Conservation (phyloP, 805 yeast genomes). For the Brettanomyces naardenensis region DNA sequence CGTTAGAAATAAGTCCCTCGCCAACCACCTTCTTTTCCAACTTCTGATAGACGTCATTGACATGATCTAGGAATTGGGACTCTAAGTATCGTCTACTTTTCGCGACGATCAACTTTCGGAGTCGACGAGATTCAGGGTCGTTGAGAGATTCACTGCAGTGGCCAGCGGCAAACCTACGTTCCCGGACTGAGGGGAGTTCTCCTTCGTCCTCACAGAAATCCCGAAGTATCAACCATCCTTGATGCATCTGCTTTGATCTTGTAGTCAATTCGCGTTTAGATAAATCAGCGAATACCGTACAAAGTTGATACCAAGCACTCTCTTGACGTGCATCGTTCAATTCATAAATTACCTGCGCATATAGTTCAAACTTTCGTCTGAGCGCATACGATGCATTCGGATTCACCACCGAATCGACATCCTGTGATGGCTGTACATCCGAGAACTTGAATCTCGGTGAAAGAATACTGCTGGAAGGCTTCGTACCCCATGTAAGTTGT, state of each 20-base stretch:
- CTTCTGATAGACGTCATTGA: slow-evolving; percentile 56
- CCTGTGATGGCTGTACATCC: slow-evolving; percentile 20
- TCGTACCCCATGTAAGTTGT: slow-evolving; percentile 23
- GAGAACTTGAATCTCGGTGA: slow-evolving; percentile 23
- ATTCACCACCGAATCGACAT: slow-evolving; percentile 15
- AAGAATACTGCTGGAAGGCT: slow-evolving; percentile 19
- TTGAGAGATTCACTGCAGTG: slow-evolving; percentile 18
- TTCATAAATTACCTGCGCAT: slow-evolving; percentile 63
- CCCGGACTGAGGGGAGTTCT: slow-evolving; percentile 14
- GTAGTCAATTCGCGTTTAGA: slow-evolving; percentile 51
- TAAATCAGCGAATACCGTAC: slow-evolving; percentile 52
- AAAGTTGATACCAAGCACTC: slow-evolving; percentile 44
- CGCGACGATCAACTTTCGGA: slow-evolving; percentile 39
- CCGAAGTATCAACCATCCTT: slow-evolving; percentile 63
- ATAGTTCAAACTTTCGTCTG: slow-evolving; percentile 56
- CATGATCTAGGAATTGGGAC: slow-evolving; percentile 65
- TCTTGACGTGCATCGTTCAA: slow-evolving; percentile 63
- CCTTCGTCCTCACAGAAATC: slow-evolving; percentile 33
- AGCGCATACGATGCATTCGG: slow-evolving; percentile 32
- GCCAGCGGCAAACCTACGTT: slow-evolving; percentile 26
- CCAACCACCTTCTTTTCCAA: slow-evolving; percentile 11
- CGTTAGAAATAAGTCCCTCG: slow-evolving; percentile 37
- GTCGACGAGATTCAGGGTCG: slow-evolving; percentile 25
- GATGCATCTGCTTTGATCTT: slow-evolving; percentile 63
- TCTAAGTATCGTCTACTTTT: slow-evolving; percentile 61